Base-by-base conservation (phyloP, 1,284 basidiomycete species). In the Sanghuangporus weigelae region DNA sequence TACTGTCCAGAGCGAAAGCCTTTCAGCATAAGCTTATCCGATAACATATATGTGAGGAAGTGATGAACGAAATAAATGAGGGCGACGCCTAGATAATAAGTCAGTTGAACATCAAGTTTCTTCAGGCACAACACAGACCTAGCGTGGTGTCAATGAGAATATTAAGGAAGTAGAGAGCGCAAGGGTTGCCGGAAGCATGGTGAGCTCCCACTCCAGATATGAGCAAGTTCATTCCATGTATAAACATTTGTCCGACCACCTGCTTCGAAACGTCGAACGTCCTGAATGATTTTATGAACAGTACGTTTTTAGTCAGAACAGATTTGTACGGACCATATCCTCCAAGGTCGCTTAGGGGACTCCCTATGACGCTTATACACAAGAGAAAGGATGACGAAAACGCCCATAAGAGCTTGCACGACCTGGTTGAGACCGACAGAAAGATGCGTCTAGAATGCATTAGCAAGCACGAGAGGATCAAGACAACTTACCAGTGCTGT, bases 91-190 rank as follows among this genome's bases (percentile, higher is more conserved):
- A 70, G 21, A 51, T 16, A 5, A 7, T 23, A 57, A 53, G 50
- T 44, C 60, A 59, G 48, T 39, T 40, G 50, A 42, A 58, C 23
- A 59, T 58, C 48, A 21, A 58, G 39, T 58, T 48, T 62, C 51
- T 49, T 16, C 31, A 36, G 54, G 59, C 26, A 51, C 46, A 39
- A 60, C 44, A 38, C 50, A 42, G 26, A 74, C 94, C 96, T 61
- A 96, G 77, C 0, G 96, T 98, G 19, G 96, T 98, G 76, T 99
- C 96, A 66, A 98, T 81, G 39, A 96, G 79, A 62, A 99, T 92
- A 72, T 98, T 96, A 63, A 98, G 85, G 73, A 98, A 97, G 77
- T 98, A 98, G 65, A 88, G 84, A 16, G 92, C 89, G 71, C 95
- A 97, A 4, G 95, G 92, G 73, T 96, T 96, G 57, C 84, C 83